Evolutionary conservation across 345 rosid species (phyloP), one percentile per base, ranked within the genome.

Genomic region (Anastatica hierochuntica): DNA sequence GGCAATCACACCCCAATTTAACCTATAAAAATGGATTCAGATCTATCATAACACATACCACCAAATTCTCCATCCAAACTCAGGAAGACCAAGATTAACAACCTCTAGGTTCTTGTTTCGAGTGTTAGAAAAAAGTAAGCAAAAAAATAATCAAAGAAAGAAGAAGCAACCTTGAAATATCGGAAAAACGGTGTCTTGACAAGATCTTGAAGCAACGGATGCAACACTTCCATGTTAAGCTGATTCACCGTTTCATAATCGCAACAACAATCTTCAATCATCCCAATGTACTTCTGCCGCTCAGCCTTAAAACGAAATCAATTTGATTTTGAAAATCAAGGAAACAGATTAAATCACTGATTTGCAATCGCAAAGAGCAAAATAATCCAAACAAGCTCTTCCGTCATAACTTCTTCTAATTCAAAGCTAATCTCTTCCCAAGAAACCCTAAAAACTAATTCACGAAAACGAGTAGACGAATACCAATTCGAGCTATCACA

Each of bases 1-100:
- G 96, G 66, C 98, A 92, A 70, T 92, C 83, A 75, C 98, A 92
- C 98, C 95, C 84, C 53, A 90, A 65, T 70, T 84, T 90, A 66
- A 79, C 95, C 98, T 87, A 59, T 39, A 65, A 64, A 24, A 36
- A 50, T 0, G 7, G 21, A 49, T 29, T 64, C 53, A 58, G 17
- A 50, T 15, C 45, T 18, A 66, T 34, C 42, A 35, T 11, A 49
- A 41, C 24, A 57, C 2, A 41, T 17, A 27, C 26, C 15, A 47
- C 48, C 29, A 54, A 53, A 13, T n/a, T 10, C 23, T 41, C 40
- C 20, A 30, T 11, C 38, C 7, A 55, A 42, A 9, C 48, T 1
- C 38, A 43, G 12, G 11, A 17, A 42, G 19, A 42, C 15, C 12
- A 21, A 17, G 3, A 41, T 7, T 12, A 49, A 49, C 14, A 26